Percentiles rank a stretch among this genome's conserved stretches.
phyloP scores from a whole-genome alignment of 495 filamentous ascomycete species.

The Neurospora tetraspora region DNA sequence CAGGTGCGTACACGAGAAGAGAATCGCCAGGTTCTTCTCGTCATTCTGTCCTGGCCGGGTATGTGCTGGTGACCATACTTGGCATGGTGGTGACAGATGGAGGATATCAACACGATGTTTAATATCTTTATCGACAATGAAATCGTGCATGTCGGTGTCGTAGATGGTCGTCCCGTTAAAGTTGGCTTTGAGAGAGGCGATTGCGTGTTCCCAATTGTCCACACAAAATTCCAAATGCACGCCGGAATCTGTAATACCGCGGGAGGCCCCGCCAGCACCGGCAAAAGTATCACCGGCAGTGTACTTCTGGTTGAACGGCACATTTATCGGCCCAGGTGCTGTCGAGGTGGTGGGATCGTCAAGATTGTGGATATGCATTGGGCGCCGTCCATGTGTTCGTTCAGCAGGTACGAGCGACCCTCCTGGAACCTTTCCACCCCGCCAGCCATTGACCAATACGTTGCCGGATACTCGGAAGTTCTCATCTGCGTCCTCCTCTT shows the following conservation, averaged over 20 bases:
- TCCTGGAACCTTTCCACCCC: constrained; percentile 27
- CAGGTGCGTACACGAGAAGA: constrained; percentile 53
- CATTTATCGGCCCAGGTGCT: not conserved
- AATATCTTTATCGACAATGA: constrained; percentile 22
- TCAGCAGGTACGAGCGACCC: constrained; percentile 22
- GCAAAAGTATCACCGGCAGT: constrained; percentile 65
- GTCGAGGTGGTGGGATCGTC: not conserved
- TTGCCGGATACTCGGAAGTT: not conserved
- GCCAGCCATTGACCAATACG: constrained; percentile 23
- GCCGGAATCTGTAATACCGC: constrained; percentile 56
- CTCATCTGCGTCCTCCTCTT: constrained; percentile 13
- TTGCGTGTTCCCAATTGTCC: constrained; percentile 48
- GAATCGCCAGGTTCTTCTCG: constrained; percentile 59
- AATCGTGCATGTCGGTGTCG: constrained; percentile 36
- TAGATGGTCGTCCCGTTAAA: constrained; percentile 40
- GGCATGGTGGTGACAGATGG: constrained; percentile 79
- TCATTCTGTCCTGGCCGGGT: constrained; percentile 55
- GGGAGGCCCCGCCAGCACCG: constrained; percentile 66
- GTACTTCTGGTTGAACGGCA: constrained; percentile 44
- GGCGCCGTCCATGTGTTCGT: not conserved
- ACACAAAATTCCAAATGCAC: constrained; percentile 50
- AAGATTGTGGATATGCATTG: constrained; percentile 1
- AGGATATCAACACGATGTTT: constrained; percentile 52
- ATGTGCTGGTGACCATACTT: constrained; percentile 71
- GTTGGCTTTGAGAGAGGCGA: constrained; percentile 48